Conservation (phyloP, 371 early-diverging fungal genomes). For the Lichtheimia hyalospora region DNA sequence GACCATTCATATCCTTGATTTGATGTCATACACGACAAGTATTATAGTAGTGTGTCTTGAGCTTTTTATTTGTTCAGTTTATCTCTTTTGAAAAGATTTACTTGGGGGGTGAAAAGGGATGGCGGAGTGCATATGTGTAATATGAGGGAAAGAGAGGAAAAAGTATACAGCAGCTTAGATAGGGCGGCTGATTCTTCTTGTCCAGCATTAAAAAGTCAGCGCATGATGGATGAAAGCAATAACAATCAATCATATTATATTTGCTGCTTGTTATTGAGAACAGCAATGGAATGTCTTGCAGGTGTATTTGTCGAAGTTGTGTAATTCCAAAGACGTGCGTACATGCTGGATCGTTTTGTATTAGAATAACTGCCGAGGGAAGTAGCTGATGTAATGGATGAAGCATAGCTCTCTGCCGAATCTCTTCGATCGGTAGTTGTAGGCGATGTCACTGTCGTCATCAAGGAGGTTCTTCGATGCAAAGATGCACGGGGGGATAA, state of each 20-base stretch:
- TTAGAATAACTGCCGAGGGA: conserved; percentile 30
- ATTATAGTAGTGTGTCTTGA: too few relatives aligned
- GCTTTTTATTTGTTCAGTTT: too few relatives aligned
- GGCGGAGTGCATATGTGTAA: too few relatives aligned
- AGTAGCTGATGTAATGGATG: conserved; percentile 33
- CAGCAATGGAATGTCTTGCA: conserved; percentile 11
- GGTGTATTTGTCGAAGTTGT: neutral
- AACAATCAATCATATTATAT: neutral
- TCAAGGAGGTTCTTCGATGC: conserved; percentile 25
- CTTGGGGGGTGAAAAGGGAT: too few relatives aligned
- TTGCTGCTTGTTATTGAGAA: conserved; percentile 4
- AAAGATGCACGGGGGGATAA: conserved; percentile 10
- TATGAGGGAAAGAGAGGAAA: conserved; percentile 3
- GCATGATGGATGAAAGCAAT: neutral
- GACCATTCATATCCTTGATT: too few relatives aligned
- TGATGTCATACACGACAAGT: too few relatives aligned
- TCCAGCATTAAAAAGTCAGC: conserved; percentile 1
- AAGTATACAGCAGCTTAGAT: neutral
- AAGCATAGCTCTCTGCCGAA: conserved; percentile 41
- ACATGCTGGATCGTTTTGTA: conserved; percentile 46
- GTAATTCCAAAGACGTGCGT: conserved; percentile 41
- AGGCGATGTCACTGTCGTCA: conserved; percentile 26
- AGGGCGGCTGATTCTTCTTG: neutral
- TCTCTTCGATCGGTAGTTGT: conserved; percentile 22
- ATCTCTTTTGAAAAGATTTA: too few relatives aligned